phyloP scores from a whole-genome alignment of 768 basidiomycete genomes.

The Rhodocollybia butyracea region DNA sequence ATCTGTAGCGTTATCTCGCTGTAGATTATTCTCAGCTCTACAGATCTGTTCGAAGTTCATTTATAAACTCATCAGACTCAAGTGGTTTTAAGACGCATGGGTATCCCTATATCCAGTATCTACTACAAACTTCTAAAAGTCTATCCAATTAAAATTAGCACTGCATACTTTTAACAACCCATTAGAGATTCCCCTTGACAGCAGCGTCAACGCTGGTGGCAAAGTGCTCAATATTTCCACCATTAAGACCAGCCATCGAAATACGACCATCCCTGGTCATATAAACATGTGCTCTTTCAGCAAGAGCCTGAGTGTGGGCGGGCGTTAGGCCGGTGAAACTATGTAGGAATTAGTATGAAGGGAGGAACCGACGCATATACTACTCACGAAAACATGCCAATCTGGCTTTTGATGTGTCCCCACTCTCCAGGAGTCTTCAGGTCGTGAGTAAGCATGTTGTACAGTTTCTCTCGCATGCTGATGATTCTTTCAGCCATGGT shows the following conservation, averaged over 20 bases:
- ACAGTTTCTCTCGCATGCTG: constrained; percentile 84
- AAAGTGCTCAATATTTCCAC: constrained; percentile 83
- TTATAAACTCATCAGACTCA: no score
- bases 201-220: constrained; percentile 82
- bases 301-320: constrained; percentile 76
- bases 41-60: no score
- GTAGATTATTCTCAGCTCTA: no score
- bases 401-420: constrained; percentile 93
- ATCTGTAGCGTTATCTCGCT: no score
- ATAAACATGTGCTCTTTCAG: constrained; percentile 88
- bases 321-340: constrained; percentile 86
- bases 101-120: no score
- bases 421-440: constrained; percentile 91
- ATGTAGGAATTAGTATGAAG: neutral
- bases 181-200: constrained; percentile 68
- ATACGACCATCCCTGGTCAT: constrained; percentile 94
- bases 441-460: constrained; percentile 70
- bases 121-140: neutral
- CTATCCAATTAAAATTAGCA: neutral
- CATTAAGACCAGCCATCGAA: constrained; percentile 91
- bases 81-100: no score
- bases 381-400: constrained; percentile 92
- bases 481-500: constrained; percentile 96
- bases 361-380: neutral
- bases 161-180: constrained; percentile 3